A percentile compares a stretch with the other conserved stretches of the same genome.
These are phyloP conservation scores for Glonium stellatum DNA, from an alignment of 495 filamentous ascomycete species.

Conservation along the genomic window DNA sequence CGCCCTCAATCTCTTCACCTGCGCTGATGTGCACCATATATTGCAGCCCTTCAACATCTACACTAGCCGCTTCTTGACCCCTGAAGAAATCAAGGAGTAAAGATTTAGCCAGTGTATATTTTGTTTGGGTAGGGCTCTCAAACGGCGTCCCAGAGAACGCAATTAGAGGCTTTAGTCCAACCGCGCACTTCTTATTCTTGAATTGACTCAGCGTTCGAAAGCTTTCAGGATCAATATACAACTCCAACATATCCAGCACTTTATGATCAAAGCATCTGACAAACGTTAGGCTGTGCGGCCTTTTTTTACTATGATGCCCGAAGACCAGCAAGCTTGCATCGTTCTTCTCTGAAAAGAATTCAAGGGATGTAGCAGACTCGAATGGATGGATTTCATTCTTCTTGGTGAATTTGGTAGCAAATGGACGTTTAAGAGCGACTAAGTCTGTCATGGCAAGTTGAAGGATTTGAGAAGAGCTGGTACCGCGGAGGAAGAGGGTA, in stretches of 20 bases:
- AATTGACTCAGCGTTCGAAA: slow-evolving; percentile 66
- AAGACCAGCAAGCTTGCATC: slow-evolving; percentile 77
- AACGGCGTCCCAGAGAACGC: slow-evolving; percentile 78
- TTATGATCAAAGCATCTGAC: slow-evolving; percentile 73
- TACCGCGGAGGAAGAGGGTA: slow-evolving; percentile 77
- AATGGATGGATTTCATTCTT: slow-evolving; percentile 93
- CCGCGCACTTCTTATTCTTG: slow-evolving; percentile 71
- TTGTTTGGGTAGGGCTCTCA: slow-evolving; percentile 64
- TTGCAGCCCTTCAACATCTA: slow-evolving; percentile 91
- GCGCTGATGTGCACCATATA: slow-evolving; percentile 77
- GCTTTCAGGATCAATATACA: slow-evolving; percentile 62
- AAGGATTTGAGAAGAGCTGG: slow-evolving; percentile 67
- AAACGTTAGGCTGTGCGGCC: slow-evolving; percentile 83
- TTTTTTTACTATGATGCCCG: slow-evolving; percentile 80
- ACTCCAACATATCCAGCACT: slow-evolving; percentile 88
- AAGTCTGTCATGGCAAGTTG: slow-evolving; percentile 78
- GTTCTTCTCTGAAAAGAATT: slow-evolving; percentile 94
- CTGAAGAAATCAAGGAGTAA: slow-evolving; percentile 88
- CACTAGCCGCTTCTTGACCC: slow-evolving; percentile 61
- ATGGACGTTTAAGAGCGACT: slow-evolving; percentile 68
- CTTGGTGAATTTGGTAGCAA: slow-evolving; percentile 83
- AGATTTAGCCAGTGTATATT: slow-evolving; percentile 77
- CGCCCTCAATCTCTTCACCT: slow-evolving; percentile 56
- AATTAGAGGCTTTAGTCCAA: slow-evolving; percentile 82
- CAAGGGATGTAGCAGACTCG: slow-evolving; percentile 60